A percentile compares a stretch with the other conserved stretches of the same genome.
Evolutionary conservation across 768 basidiomycete genomes (phyloP).

Genomic region (Pilatotrama ljubarskyi): DNA sequence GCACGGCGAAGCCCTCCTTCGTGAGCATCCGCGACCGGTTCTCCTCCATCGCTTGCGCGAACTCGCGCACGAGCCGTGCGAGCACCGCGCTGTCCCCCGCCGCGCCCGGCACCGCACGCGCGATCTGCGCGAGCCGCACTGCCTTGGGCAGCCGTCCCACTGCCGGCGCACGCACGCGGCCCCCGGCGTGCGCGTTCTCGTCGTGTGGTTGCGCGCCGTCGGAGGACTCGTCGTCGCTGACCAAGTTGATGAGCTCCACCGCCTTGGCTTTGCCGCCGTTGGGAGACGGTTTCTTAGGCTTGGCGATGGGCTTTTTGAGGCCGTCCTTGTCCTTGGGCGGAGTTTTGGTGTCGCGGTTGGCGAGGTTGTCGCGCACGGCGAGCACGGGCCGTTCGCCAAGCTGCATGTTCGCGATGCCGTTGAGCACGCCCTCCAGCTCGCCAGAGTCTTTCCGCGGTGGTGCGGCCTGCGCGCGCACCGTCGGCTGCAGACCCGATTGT

Average conservation of each 20-base stretch:
- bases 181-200: constrained; percentile 26
- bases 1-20: constrained; percentile 68
- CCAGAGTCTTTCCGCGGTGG: constrained; percentile 22
- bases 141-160: constrained; percentile 50
- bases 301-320: background rate
- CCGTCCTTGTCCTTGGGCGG: constrained; percentile 23
- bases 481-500: constrained; percentile 16
- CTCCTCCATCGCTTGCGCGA: constrained; percentile 60
- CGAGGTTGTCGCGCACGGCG: constrained; percentile 45
- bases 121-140: constrained; percentile 49
- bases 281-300: background rate
- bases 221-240: constrained; percentile 31
- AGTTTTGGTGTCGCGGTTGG: constrained; percentile 38
- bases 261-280: constrained; percentile 17
- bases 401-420: constrained; percentile 59
- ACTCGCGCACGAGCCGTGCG: constrained; percentile 55
- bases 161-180: constrained; percentile 30
- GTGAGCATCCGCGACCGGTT: constrained; percentile 67
- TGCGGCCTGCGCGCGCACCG: constrained; percentile 17
- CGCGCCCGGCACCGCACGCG: constrained; percentile 43
- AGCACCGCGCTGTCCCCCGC: constrained; percentile 54
- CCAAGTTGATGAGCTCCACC: constrained; percentile 33
- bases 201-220: constrained; percentile 17
- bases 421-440: constrained; percentile 57
- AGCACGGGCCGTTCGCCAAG: constrained; percentile 53